These are phyloP conservation scores for Plantago elongata DNA, from an alignment of 257 asterid species.

Conservation along the genomic window DNA sequence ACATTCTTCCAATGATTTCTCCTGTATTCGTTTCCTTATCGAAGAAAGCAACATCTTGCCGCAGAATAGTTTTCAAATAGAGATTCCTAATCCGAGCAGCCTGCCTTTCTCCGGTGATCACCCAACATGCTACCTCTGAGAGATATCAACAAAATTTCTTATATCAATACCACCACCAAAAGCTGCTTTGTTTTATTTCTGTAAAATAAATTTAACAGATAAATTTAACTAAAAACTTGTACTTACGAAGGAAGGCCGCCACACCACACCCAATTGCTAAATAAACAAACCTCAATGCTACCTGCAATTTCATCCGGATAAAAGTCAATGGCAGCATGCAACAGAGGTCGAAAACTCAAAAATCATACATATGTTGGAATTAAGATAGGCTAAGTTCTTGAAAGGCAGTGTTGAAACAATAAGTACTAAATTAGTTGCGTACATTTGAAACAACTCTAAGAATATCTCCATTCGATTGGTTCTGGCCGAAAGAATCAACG, in stretches of 20 bases:
- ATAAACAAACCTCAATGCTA: constrained; percentile 51
- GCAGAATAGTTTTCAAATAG: constrained; percentile 53
- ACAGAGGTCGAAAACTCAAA: constrained; percentile 2
- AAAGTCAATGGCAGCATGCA: neutral
- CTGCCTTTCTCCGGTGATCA: constrained; percentile 85
- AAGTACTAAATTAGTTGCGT: neutral
- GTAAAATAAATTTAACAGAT: neutral
- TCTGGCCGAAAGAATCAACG: constrained; percentile 50
- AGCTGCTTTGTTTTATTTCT: too few species aligned
- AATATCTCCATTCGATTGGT: constrained; percentile 22
- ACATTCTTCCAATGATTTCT: constrained; percentile 59
- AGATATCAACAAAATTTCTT: neutral
- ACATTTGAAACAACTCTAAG: constrained; percentile 39
- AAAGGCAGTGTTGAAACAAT: neutral
- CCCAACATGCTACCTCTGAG: constrained; percentile 73
- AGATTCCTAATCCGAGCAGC: constrained; percentile 57
- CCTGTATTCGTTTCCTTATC: constrained; percentile 73
- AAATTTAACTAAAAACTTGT: neutral
- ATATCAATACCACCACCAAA: neutral
- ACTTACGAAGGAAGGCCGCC: constrained; percentile 65
- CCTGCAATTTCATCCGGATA: constrained; percentile 24
- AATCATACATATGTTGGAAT: neutral
- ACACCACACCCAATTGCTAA: constrained; percentile 53
- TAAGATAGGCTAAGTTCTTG: neutral
- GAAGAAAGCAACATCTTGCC: constrained; percentile 77